Percentiles rank a stretch among this genome's conserved stretches.
phyloP scores from a whole-genome alignment of 139 green algal species.

The Chlorella sp. region DNA sequence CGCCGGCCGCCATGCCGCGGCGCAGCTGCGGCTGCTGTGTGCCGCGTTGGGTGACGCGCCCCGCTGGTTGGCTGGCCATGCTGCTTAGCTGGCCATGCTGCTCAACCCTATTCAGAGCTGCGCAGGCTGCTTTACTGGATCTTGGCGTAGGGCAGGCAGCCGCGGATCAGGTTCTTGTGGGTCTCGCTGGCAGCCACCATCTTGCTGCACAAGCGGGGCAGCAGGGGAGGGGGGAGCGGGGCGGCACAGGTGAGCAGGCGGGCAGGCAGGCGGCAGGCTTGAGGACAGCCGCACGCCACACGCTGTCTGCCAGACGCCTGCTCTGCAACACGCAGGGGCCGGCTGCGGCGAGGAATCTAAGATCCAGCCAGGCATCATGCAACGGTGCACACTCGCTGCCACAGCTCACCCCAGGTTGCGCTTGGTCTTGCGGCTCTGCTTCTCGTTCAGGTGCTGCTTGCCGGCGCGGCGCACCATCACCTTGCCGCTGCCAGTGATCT shows the following conservation, averaged over 20 bases:
- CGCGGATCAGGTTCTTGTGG: conserved; percentile 44
- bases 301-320: no score
- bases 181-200: conserved; percentile 33
- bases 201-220: conserved; percentile 25
- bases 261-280: neutral
- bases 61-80: no score
- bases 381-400: no score
- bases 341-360: no score
- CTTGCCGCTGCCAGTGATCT: conserved; percentile 86
- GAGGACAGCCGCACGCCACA: no score
- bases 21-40: no score
- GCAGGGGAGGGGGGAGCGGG: neutral
- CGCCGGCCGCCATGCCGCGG: no score
- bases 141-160: conserved; percentile 46
- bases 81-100: no score
- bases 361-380: no score
- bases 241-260: neutral
- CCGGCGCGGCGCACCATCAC: conserved; percentile 77
- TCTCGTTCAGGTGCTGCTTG: conserved; percentile 96
- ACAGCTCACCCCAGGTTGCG: conserved; percentile 28
- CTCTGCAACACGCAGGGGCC: no score
- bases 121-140: neutral
- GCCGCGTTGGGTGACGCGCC: no score
- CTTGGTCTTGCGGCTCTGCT: conserved; percentile 61
- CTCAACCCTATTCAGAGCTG: no score